Percentiles rank a stretch among this genome's conserved stretches.
Evolutionary conservation across 2,329 filamentous ascomycete genomes (phyloP).

Genomic region (Colletotrichum sp.): DNA sequence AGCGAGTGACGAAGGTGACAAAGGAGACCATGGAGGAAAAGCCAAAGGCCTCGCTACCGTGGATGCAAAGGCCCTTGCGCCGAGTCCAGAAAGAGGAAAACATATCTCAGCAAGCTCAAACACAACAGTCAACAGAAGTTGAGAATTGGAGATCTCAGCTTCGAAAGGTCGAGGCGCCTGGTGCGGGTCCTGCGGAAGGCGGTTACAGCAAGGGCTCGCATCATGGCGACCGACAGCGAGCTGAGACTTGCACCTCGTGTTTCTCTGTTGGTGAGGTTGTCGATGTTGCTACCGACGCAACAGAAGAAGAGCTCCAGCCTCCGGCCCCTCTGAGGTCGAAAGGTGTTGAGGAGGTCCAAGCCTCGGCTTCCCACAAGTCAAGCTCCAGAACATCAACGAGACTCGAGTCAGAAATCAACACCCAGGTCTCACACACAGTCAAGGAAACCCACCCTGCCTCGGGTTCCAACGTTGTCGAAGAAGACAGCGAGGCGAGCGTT

Average conservation of each 20-base stretch:
- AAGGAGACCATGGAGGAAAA: background rate
- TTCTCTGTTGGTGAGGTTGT: background rate
- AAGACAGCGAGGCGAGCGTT: background rate
- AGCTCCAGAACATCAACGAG: background rate
- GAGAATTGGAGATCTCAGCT: slow-evolving; percentile 12
- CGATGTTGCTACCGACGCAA: background rate
- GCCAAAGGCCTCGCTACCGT: background rate
- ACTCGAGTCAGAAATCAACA: background rate
- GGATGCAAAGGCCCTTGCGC: slow-evolving; percentile 8
- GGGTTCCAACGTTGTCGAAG: background rate
- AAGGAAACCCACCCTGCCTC: background rate
- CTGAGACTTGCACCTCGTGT: no score
- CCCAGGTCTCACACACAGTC: background rate
- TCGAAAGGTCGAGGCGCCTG: background rate
- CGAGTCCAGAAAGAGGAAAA: slow-evolving; percentile 15
- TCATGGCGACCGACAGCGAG: background rate
- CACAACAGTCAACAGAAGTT: background rate
- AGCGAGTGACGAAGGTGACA: slow-evolving; percentile 7
- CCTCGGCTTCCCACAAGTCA: background rate
- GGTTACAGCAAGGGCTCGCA: background rate
- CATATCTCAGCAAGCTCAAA: background rate
- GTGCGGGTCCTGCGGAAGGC: background rate
- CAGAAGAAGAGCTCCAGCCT: background rate
- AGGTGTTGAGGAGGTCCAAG: background rate
- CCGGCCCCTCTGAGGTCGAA: background rate